Evolutionary conservation across 208 protist species (phyloP).

Genomic region (Trypanosomatidae sp.): DNA sequence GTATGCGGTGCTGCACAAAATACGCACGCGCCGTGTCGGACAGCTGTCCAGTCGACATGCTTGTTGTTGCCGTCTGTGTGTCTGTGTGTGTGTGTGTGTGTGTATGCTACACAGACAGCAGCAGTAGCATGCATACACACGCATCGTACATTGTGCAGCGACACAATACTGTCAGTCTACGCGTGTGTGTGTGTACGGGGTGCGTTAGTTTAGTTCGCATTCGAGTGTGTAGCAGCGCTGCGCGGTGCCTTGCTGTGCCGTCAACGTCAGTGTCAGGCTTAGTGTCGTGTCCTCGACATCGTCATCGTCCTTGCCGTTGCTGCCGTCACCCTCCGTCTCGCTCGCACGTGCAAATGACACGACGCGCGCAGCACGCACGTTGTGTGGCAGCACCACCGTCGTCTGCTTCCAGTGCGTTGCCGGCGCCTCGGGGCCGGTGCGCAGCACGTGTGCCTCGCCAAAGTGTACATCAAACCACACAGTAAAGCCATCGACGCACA

Average conservation of each 20-base stretch:
- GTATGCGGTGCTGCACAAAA: slow-evolving; percentile 57
- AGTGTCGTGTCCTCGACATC: slow-evolving; percentile 8
- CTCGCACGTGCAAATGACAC: slow-evolving; percentile 13
- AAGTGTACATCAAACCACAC: slow-evolving; percentile 67
- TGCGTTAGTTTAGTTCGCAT: slow-evolving; percentile 33
- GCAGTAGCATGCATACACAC: not conserved
- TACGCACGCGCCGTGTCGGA: slow-evolving; percentile 46
- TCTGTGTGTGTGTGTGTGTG: not conserved
- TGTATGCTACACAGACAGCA: not conserved
- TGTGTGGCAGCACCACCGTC: slow-evolving; percentile 38
- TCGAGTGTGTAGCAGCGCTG: slow-evolving; percentile 42
- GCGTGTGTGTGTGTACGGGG: not conserved
- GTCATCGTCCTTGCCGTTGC: not conserved
- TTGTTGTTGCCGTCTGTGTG: not conserved
- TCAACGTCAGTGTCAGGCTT: slow-evolving; percentile 14
- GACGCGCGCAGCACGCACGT: slow-evolving; percentile 15
- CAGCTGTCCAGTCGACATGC: slow-evolving; percentile 59
- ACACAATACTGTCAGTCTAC: not conserved
- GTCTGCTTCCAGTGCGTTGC: slow-evolving; percentile 89
- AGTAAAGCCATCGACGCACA: slow-evolving; percentile 48
- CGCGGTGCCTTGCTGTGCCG: slow-evolving; percentile 6
- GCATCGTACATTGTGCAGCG: not conserved
- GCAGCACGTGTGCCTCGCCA: slow-evolving; percentile 11
- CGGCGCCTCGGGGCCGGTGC: slow-evolving; percentile 28
- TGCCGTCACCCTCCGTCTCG: not conserved